Evolutionary conservation across 176 grass and related monocot genomes (phyloP).

Genomic region (Oryza coarctata): DNA sequence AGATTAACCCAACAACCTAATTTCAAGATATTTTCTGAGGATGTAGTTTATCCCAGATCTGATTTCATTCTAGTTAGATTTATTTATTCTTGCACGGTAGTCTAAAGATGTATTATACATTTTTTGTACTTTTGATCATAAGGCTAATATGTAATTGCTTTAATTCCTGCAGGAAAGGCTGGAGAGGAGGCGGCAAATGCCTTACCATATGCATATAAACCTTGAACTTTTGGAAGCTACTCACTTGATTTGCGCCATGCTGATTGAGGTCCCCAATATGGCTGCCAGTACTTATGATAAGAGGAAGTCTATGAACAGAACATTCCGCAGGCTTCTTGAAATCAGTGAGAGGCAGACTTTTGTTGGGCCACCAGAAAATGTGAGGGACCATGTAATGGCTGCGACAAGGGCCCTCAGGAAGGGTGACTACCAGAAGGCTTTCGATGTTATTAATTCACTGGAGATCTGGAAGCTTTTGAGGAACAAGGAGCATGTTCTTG

Average conservation of each 20-base stretch:
- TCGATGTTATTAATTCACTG: constrained; percentile 59
- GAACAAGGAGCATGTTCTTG: constrained; percentile 72
- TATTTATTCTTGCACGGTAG: neutral
- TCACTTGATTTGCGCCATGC: constrained; percentile 92
- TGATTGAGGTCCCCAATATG: constrained; percentile 93
- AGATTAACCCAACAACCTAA: too few relatives aligned
- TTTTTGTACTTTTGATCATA: neutral
- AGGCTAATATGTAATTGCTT: constrained; percentile 10
- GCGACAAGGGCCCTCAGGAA: constrained; percentile 75
- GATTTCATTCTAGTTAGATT: neutral
- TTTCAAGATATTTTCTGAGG: neutral
- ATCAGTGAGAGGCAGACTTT: constrained; percentile 92
- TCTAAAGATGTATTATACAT: neutral
- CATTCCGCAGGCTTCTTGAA: constrained; percentile 94
- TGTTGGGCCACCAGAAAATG: constrained; percentile 87
- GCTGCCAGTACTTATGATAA: constrained; percentile 71
- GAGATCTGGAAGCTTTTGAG: constrained; percentile 92
- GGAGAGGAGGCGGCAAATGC: too few relatives aligned
- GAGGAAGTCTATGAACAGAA: constrained; percentile 74
- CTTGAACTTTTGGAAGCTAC: constrained; percentile 93
- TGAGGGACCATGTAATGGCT: constrained; percentile 92
- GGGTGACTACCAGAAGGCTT: constrained; percentile 76
- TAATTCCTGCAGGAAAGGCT: constrained; percentile 66
- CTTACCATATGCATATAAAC: too few relatives aligned
- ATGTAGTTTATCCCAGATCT: neutral